Base-by-base conservation (phyloP, 768 basidiomycete genomes). In the Vararia minispora region DNA sequence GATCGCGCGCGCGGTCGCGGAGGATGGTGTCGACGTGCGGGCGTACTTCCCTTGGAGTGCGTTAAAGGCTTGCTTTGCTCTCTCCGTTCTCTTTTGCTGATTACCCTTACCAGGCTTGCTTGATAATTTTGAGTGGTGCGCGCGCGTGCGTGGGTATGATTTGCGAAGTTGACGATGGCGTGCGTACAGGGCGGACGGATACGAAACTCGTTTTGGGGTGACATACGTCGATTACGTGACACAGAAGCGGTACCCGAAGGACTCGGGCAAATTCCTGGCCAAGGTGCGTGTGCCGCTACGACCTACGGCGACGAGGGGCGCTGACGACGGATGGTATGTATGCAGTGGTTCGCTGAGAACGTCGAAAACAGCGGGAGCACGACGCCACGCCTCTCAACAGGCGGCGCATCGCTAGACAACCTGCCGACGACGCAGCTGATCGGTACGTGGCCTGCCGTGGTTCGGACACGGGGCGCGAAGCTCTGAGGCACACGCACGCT, bases 191-290 rank as follows among this genome's bases (percentile, higher is more conserved):
- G 74, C 77, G n/a, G 78, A 81, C 42, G 76, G 79, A 20, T 79
- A 79, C 47, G 54, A 52, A 25, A 79, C 77, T 6, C 73, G 79
- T 5, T 83, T 83, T 49, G 79, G 79, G 39, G 65, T 78, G 39
- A 80, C 76, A 17, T 79, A 81, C 48, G 76, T 83, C 36, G 74
- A 82, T 59, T 81, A 76, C 55, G 58, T 68, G 39, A 80, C 78
- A 4, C 79, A 76, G 57, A 64, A 74, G 58, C 65, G 79, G 14
- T 70, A 67, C 50, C 76, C 77, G 12, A 81, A 82, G 50, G 71
- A 69, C 12, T 78, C 73, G 11, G 73, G 69, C 22, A 65, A 64
- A 42, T 75, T 76, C 58, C 51, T 79, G 11, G 50, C 69, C 31
- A 62, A 77, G 63, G 76, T 73, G 39, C 31, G 60, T 42, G 20